Evolutionary conservation across 805 yeast species (phyloP), one percentile per base, ranked within the genome.

Genomic region (Starmera amethionina): DNA sequence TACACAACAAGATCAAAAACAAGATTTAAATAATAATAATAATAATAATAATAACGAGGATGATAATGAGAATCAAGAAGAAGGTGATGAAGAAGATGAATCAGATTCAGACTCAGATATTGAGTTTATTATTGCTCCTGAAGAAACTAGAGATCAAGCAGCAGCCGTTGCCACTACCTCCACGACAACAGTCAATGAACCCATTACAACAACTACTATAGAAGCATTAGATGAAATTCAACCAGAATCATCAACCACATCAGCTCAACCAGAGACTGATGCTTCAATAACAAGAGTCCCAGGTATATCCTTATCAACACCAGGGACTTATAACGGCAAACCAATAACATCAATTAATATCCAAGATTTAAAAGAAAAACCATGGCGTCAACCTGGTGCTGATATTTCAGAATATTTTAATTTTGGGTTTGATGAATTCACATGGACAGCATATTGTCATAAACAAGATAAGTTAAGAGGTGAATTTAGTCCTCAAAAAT

Each of bases 301-400:
- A 7, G 69, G 75, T 0, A 54, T 82, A 13, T 88, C 86, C 50
- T 70, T 87, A n/a, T 77, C 83, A 50, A 73, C 74, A 34, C 78
- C 82, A 15, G 94, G 87, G 2, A 77, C 73, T 45, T 72, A 71
- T 44, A 82, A 88, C 39, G 97, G 95, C 3, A 72, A 76, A 49
- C 95, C 95, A 4, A 67, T 93, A 37, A 85, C 95, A 0, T 78
- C 82, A 48, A 70, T 90, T 11, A 82, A 84, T 44, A 70, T 90
- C 10, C 90, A 82, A 44, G 82, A 79, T 40, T 64, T 89, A 37
- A 87, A 85, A 47, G 95, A 88, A 48, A 94, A 94, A 64, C 99
- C 99, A 8, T 93, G 99, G 99, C 75, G 98, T 56, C 79, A 84
- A 47, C 97, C 97, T 1, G 98, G 97, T 32, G 95, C 96, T 4